Evolutionary conservation across 2,329 filamentous ascomycete species (phyloP).

Genomic region (Stachybotrys chartarum): DNA sequence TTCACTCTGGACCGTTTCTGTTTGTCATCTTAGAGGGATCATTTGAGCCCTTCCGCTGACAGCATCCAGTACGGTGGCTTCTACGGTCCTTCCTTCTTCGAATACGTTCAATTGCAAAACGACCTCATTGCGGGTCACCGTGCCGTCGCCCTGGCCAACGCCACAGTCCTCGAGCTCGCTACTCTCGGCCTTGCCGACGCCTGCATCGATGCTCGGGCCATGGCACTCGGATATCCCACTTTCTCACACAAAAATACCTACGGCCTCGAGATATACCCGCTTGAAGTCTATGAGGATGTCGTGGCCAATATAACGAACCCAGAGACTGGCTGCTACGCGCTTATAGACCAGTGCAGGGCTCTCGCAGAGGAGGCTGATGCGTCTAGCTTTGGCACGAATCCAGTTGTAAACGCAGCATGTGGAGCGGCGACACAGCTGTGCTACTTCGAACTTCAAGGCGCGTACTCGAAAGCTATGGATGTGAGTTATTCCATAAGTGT

Average conservation of each 20-base stretch:
- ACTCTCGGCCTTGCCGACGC: slow-evolving; percentile 63
- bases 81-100: slow-evolving; percentile 56
- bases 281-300: slow-evolving; percentile 22
- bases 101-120: slow-evolving; percentile 52
- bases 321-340: slow-evolving; percentile 39
- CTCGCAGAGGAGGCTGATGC: slow-evolving; percentile 24
- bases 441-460: slow-evolving; percentile 7
- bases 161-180: slow-evolving; percentile 41
- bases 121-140: slow-evolving; percentile 16
- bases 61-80: slow-evolving; percentile 49
- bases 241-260: slow-evolving; percentile 60
- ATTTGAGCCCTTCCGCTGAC: not conserved
- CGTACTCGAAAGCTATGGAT: slow-evolving; percentile 2
- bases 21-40: slow-evolving; percentile 10
- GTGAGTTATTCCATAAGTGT: not conserved
- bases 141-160: slow-evolving; percentile 19
- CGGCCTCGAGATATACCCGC: slow-evolving; percentile 47
- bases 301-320: slow-evolving; percentile 7
- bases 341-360: slow-evolving; percentile 41
- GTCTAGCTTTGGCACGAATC: slow-evolving; percentile 27
- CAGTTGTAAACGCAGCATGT: slow-evolving; percentile 37
- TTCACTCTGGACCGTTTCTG: slow-evolving; percentile 54
- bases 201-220: slow-evolving; percentile 53
- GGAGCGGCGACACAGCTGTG: slow-evolving; percentile 33
- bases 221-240: slow-evolving; percentile 44